Evolutionary conservation across 2,329 filamentous ascomycete genomes (phyloP).

Genomic region (Colletotrichum coccodes): DNA sequence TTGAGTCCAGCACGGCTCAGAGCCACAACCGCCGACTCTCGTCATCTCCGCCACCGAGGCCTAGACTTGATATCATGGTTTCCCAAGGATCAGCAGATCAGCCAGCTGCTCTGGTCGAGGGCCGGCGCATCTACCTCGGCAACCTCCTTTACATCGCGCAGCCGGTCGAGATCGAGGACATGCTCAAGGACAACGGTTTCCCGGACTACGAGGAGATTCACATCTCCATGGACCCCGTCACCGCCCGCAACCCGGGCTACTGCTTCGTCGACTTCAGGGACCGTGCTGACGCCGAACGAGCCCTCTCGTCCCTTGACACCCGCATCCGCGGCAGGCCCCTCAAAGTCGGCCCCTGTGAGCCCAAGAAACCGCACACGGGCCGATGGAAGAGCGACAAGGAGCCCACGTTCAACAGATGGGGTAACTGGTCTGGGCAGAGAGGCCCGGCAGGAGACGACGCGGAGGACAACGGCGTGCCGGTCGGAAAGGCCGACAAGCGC

Average conservation of each 20-base stretch:
- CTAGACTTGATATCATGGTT: background rate
- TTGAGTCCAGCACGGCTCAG: background rate
- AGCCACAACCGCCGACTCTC: background rate
- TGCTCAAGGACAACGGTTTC: conserved; percentile 55
- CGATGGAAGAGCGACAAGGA: conserved; percentile 35
- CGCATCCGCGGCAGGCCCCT: conserved; percentile 67
- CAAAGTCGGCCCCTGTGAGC: conserved; percentile 72
- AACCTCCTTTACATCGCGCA: conserved; percentile 67
- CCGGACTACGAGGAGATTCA: conserved; percentile 64
- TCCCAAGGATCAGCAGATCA: background rate
- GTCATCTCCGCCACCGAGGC: background rate
- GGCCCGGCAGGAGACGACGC: conserved; percentile 23
- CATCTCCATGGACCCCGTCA: conserved; percentile 76
- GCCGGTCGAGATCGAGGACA: conserved; percentile 69
- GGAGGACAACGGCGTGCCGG: background rate
- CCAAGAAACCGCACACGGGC: conserved; percentile 51
- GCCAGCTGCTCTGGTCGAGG: conserved; percentile 34
- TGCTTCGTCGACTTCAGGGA: conserved; percentile 77
- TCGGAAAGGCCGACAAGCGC: background rate
- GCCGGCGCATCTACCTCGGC: conserved; percentile 68
- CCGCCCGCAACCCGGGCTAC: conserved; percentile 76
- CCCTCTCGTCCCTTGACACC: conserved; percentile 65
- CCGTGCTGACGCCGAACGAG: conserved; percentile 65
- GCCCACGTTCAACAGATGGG: conserved; percentile 52
- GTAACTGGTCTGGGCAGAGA: conserved; percentile 49